Evolutionary conservation across 1,284 basidiomycete species (phyloP).

Genomic region (Papiliotrema flavescens): DNA sequence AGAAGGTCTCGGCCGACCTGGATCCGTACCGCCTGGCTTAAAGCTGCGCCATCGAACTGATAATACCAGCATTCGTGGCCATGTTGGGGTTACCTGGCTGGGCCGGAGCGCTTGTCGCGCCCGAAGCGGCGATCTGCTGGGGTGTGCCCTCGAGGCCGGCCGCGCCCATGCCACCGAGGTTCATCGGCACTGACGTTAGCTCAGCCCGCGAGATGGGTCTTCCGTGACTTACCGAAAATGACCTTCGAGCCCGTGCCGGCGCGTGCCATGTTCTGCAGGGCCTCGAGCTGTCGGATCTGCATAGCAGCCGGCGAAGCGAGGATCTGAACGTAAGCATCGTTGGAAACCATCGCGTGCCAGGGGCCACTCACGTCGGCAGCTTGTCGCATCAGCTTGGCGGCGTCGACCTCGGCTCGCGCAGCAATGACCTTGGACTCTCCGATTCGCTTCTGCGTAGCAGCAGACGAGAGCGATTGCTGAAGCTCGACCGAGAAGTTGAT

Average conservation of each 20-base stretch:
- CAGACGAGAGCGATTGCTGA: slow-evolving; percentile 85
- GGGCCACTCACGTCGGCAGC: slow-evolving; percentile 39
- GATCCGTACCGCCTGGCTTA: too few relatives aligned
- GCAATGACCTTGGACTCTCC: slow-evolving; percentile 93
- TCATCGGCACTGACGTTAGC: slow-evolving; percentile 44
- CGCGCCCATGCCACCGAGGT: slow-evolving; percentile 45
- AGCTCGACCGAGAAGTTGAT: slow-evolving; percentile 84
- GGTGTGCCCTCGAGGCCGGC: slow-evolving; percentile 30
- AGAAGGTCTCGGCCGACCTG: too few relatives aligned
- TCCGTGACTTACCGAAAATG: slow-evolving; percentile 62
- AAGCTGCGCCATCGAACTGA: slow-evolving; percentile 37
- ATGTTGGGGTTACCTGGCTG: slow-evolving; percentile 11
- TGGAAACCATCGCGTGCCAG: too few relatives aligned
- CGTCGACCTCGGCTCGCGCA: slow-evolving; percentile 90
- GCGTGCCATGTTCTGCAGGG: slow-evolving; percentile 63
- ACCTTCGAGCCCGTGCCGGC: slow-evolving; percentile 75
- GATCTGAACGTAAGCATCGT: slow-evolving; percentile 58
- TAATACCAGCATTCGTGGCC: slow-evolving; percentile 35
- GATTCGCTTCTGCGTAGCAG: slow-evolving; percentile 85
- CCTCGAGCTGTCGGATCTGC: slow-evolving; percentile 94
- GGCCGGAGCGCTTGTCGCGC: slow-evolving; percentile 16
- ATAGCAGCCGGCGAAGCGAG: slow-evolving; percentile 89
- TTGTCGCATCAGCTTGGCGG: slow-evolving; percentile 86
- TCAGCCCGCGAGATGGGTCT: too few relatives aligned
- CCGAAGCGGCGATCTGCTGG: slow-evolving; percentile 41